These are phyloP conservation scores for Globisporangium mamillatum DNA, from an alignment of 352 stramenopile genomes.

Conservation along the genomic window DNA sequence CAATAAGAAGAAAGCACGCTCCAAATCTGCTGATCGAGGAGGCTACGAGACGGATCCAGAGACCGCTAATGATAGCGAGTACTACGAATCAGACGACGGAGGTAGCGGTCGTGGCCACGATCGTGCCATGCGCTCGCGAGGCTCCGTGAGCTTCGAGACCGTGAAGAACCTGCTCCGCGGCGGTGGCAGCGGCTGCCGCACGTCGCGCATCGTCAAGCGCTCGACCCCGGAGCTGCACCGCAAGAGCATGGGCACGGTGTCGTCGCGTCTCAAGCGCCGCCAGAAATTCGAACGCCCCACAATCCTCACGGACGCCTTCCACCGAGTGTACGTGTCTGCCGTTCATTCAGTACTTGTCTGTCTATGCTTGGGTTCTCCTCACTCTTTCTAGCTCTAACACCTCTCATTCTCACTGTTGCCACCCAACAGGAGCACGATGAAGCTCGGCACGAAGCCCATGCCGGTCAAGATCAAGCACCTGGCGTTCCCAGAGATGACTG, in stretches of 20 bases:
- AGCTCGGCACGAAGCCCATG: conserved; percentile 59
- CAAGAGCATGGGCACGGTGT: conserved; percentile 62
- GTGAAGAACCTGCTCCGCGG: conserved; percentile 65
- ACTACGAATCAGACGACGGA: conserved; percentile 3
- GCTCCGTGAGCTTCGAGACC: conserved; percentile 51
- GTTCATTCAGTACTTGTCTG: neutral
- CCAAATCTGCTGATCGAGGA: conserved; percentile 11
- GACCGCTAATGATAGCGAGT: neutral
- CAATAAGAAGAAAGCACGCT: conserved; percentile 13
- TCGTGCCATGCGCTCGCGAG: conserved; percentile 20
- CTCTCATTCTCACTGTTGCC: neutral
- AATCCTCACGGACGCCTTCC: conserved; percentile 64
- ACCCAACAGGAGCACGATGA: conserved; percentile 60
- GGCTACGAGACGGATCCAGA: conserved; percentile 17
- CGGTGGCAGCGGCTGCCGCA: conserved; percentile 27
- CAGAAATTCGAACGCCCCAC: conserved; percentile 63
- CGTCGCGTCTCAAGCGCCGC: conserved; percentile 58
- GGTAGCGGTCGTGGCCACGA: neutral
- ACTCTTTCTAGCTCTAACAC: neutral
- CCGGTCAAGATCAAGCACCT: conserved; percentile 42
- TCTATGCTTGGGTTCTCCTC: neutral
- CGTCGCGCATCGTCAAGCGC: conserved; percentile 37
- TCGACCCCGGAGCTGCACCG: conserved; percentile 28
- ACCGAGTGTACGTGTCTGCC: conserved; percentile 51
- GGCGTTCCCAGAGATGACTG: conserved; percentile 37